These are phyloP conservation scores for Prunus davidiana DNA, from an alignment of 306 rosid genomes.

Conservation along the genomic window DNA sequence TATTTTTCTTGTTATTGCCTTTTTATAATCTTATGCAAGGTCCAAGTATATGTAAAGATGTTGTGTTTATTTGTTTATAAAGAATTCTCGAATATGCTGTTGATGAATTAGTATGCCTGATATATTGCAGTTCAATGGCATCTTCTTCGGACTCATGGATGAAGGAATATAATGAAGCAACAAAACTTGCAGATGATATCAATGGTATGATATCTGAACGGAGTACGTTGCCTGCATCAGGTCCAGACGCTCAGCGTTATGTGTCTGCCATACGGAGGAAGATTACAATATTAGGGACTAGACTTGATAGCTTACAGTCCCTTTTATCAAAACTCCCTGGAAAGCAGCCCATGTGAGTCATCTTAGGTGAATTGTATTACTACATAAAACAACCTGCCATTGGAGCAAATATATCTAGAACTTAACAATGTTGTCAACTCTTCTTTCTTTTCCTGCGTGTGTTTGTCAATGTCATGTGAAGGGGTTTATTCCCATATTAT, in stretches of 20 bases:
- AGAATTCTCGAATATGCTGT: background rate
- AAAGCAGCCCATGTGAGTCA: conserved; percentile 80
- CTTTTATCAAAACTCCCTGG: conserved; percentile 74
- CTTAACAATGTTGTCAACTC: background rate
- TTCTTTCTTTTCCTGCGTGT: background rate
- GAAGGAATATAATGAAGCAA: conserved; percentile 90
- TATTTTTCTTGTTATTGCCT: background rate
- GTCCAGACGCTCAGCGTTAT: conserved; percentile 92
- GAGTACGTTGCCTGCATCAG: conserved; percentile 61
- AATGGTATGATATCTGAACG: conserved; percentile 85
- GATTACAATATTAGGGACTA: conserved; percentile 88
- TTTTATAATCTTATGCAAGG: background rate
- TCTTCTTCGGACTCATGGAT: conserved; percentile 90
- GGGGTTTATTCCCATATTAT: background rate
- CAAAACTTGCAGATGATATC: conserved; percentile 86
- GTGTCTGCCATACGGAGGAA: conserved; percentile 92
- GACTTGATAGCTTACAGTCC: conserved; percentile 92
- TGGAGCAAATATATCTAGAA: background rate
- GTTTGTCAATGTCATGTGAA: background rate
- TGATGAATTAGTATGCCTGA: background rate
- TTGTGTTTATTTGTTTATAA: background rate
- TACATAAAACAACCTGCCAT: background rate
- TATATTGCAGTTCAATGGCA: conserved; percentile 64
- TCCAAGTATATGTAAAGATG: background rate
- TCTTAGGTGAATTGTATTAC: conserved; percentile 3